Evolutionary conservation across 306 rosid genomes (phyloP).

Genomic region (Pyrus pyrifolia): DNA sequence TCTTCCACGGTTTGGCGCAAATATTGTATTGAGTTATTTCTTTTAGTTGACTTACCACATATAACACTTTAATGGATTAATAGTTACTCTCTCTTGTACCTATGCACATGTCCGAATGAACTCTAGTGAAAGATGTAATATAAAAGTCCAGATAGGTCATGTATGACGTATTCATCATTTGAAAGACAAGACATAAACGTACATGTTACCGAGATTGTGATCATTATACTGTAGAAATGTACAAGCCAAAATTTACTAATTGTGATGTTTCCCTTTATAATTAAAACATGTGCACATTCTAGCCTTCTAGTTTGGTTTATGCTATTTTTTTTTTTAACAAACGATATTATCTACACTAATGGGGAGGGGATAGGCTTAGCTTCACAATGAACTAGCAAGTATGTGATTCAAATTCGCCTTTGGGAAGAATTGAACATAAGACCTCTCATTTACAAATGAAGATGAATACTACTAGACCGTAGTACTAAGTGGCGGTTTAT

Average conservation of each 20-base stretch:
- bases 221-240: neutral
- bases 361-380: rapidly evolving
- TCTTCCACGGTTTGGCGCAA: neutral
- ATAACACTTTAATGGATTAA: neutral
- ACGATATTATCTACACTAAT: too few species aligned
- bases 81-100: neutral
- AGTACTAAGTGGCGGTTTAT: too few species aligned
- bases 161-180: neutral
- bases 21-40: too few species aligned
- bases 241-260: neutral
- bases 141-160: too few species aligned
- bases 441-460: too few species aligned
- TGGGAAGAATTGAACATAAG: too few species aligned
- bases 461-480: too few species aligned
- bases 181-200: neutral
- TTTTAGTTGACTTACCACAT: too few species aligned
- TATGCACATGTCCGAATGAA: neutral
- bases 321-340: too few species aligned
- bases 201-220: neutral
- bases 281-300: neutral
- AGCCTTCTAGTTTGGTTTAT: neutral
- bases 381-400: too few species aligned
- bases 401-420: too few species aligned
- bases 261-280: neutral
- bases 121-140: neutral